These are phyloP conservation scores for Dryadomyces quercus-mongolicae DNA, from an alignment of 2,329 filamentous ascomycete genomes.

Conservation along the genomic window DNA sequence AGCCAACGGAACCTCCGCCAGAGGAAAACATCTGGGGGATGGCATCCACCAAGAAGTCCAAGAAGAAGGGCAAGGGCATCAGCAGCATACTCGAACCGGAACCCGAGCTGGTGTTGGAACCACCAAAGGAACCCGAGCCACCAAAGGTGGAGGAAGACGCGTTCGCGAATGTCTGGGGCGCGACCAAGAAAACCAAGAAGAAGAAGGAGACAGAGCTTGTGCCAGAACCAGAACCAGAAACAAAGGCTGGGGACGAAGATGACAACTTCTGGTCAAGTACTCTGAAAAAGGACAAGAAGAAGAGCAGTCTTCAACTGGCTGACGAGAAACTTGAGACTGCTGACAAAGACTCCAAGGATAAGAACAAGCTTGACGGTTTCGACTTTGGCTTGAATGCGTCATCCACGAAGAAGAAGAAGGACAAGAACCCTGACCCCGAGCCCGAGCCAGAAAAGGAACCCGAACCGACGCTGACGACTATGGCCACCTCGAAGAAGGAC, in stretches of 20 bases:
- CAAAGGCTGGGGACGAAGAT: too few species aligned
- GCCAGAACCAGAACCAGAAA: too few species aligned
- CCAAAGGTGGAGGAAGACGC: background rate
- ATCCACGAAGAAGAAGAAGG: slow-evolving; percentile 9
- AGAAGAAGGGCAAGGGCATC: slow-evolving; percentile 10
- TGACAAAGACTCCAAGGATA: background rate
- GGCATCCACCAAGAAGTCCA: background rate
- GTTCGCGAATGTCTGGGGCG: background rate
- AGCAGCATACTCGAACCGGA: background rate
- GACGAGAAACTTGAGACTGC: too few species aligned
- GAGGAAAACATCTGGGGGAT: background rate
- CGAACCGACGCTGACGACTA: background rate
- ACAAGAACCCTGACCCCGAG: slow-evolving; percentile 5
- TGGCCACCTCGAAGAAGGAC: slow-evolving; percentile 12
- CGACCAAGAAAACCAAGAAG: background rate
- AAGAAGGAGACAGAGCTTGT: background rate
- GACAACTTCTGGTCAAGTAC: too few species aligned
- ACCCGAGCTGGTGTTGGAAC: background rate
- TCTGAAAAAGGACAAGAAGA: too few species aligned
- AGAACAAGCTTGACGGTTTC: background rate
- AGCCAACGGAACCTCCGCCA: background rate
- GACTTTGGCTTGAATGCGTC: background rate
- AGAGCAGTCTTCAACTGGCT: too few species aligned
- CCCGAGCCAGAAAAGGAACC: slow-evolving; percentile 21
- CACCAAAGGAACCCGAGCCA: background rate